Evolutionary conservation across 2,329 filamentous ascomycete genomes (phyloP), one percentile per base, ranked within the genome.

Genomic region (Elsinoe batatas): DNA sequence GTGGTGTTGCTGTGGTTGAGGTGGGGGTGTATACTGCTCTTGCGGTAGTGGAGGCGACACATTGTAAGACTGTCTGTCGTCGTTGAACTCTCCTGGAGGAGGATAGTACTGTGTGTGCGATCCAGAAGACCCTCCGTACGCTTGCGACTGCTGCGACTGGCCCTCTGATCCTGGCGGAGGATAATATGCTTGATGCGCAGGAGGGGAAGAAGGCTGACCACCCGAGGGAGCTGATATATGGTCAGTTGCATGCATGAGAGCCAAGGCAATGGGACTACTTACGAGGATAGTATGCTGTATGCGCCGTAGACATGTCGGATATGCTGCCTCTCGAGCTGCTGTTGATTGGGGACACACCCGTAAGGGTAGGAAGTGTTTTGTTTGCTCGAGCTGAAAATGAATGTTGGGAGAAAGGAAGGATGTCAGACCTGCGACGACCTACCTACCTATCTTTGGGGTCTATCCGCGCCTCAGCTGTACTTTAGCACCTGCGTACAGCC

Each of bases 71-170:
- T 51, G 15, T 6, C 47, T n/a, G 12, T 35, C 18, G 18, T 51
- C 35, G 13, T 35, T 51, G 47, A 33, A 54, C 6, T 42, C 51
- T 30, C 22, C 36, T 8, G 51, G 51, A 22, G 51, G 51, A 17
- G 51, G 51, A 12, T 54, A 54, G 13, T 54, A 54, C 22, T 54
- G 51, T 3, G 51, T 54, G 15, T 54, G 51, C 11, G 51, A 54
- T 35, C 38, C 51, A 30, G 12, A 22, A n/a, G 26, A 49, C 1
- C 47, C 32, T 22, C 32, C 33, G 47, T 36, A 36, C n/a, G 36
- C 32, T 20, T 43, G 36, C 10, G 36, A 22, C 13, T 53, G 51
- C 22, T 54, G 51, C n/a, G 38, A 15, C n/a, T 18, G 20, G 15
- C 22, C 15, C 10, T 54, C 36, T 7, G 51, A 18, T 22, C 32